Base-by-base conservation (phyloP, 371 early-diverging fungal genomes). In the Apophysomyces elegans region DNA sequence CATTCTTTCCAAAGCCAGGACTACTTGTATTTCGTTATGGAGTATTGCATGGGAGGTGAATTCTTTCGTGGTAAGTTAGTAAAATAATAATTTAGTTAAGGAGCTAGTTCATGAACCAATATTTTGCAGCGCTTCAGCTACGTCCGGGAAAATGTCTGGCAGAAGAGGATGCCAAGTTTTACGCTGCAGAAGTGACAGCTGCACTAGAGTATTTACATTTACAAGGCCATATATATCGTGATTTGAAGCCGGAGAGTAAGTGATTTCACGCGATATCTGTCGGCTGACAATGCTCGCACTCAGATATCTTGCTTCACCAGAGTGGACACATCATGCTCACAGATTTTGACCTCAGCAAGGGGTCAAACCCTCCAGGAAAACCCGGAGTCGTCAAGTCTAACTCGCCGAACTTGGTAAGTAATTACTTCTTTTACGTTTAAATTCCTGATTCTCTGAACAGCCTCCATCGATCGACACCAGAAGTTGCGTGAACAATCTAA, bases 21-120 rank as follows among this genome's bases (percentile, higher is more conserved):
- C 54, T 90, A 97, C 64, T 79, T 99, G 35, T 99, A 96, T 75
- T 91, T 99, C 71, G 92, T 97, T 61, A 97, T 99, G 96, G 99
- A 99, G 69, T 99, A 98, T 83, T 98, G 99, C 71, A 86, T 92
- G 72, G 99, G 99, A 56, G 99, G 99, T 59, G 99, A 99, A 84
- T 97, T 97, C 74, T 97, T 95, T 76, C 78, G 95, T 83, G 93
- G 90, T 87, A 82, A 69, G 62, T 12, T 43, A 41, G 26, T 61
- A 41, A 26, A 26, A 26, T 36, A 7, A 7, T 12, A 57, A 46
- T 13, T 9, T 59, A 44, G 4, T 60, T 35, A 45, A 37, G 18
- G 18, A 61, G 37, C 2, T 44, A 37, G 13, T 47, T 21, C 18
- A n/a, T 58, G 13, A 18, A 57, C 35, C 8, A 37, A n/a, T 26